A percentile compares a stretch with the other conserved stretches of the same genome.
Evolutionary conservation across 164 flowering plant genomes (phyloP).

Genomic region (Kalanchoe fedtschenkoi): DNA sequence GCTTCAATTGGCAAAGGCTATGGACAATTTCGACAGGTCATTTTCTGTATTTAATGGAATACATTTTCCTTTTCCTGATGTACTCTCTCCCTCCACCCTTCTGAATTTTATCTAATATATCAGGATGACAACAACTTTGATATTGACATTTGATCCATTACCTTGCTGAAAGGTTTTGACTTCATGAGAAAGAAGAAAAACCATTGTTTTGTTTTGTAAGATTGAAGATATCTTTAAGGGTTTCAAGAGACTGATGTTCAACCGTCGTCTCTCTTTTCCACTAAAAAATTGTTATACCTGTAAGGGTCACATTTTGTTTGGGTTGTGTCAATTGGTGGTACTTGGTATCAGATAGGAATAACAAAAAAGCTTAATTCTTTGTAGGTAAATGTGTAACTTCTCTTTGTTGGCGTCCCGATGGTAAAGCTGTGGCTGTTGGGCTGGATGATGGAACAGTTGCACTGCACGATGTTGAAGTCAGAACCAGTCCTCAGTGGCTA

Average conservation of each 20-base stretch:
- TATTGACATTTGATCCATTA: too few relatives aligned
- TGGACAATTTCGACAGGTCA: conserved; percentile 83
- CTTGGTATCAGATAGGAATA: not conserved
- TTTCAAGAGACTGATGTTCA: not conserved
- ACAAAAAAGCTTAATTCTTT: not conserved
- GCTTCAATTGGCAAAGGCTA: conserved; percentile 93
- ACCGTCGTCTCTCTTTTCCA: not conserved
- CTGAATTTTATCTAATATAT: too few relatives aligned
- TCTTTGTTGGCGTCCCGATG: conserved; percentile 96
- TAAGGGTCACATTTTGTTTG: not conserved
- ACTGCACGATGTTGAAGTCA: conserved; percentile 83
- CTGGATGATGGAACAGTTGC: conserved; percentile 87
- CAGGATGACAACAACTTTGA: too few relatives aligned
- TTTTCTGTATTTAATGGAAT: not conserved
- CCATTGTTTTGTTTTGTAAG: too few relatives aligned
- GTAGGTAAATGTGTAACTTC: conserved; percentile 68
- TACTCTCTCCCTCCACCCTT: too few relatives aligned
- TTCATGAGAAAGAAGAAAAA: too few relatives aligned
- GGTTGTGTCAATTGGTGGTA: not conserved
- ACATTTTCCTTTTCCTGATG: too few relatives aligned
- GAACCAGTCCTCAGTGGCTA: conserved; percentile 6
- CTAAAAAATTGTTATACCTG: not conserved
- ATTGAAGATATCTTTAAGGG: too few relatives aligned
- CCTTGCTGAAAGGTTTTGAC: too few relatives aligned
- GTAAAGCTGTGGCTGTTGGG: conserved; percentile 89